Base-by-base conservation (phyloP, 2,329 filamentous ascomycete genomes). In the Fusarium sp. region DNA sequence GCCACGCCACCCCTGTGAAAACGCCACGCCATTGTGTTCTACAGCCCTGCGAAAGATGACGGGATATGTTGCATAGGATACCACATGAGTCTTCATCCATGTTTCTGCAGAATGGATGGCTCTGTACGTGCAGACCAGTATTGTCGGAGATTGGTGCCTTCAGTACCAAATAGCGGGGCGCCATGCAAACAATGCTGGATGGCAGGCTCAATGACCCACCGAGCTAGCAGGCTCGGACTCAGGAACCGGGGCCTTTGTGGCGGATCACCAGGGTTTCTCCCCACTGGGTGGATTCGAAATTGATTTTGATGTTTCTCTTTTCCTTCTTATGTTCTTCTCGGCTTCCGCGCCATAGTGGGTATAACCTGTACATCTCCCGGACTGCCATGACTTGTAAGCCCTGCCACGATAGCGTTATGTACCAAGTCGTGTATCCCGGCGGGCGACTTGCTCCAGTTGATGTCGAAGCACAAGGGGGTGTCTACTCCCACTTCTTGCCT, bases 161-260 rank as follows among this genome's bases (percentile, higher is more conserved):
- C 52, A 49, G 51, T 44, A 52, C 47, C 47, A 56, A 59, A 57
- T 32, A 61, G 64, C 68, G 68, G 68, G 68, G 68, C 68, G 64
- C 68, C 68, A 65, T 71, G 68, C 46, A 65, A 58, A 65, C 22
- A 40, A 65, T 49, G n/a, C 18, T 49, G 30, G 42, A 47, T 47
- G 53, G 59, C 57, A 53, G 57, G 65, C 24, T 41, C 46, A 41
- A 18, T 63, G 67, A 46, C 64, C 67, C 68, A 70, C 68, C 34
- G 20, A 56, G 27, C 42, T 44, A 66, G 56, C 44, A 30, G 53
- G 41, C 42, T 47, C 63, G 48, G 68, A 30, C 47, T 68, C 64
- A 68, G 68, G 68, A 61, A 71, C 68, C 59, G 42, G 68, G 65
- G 59, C 29, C 29, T 63, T 47, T 52, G 55, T 70, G 67, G 68